Percentiles rank a stretch among this genome's conserved stretches.
Evolutionary conservation across 2,329 filamentous ascomycete species (phyloP).

Genomic region (Colletotrichum aenigma): DNA sequence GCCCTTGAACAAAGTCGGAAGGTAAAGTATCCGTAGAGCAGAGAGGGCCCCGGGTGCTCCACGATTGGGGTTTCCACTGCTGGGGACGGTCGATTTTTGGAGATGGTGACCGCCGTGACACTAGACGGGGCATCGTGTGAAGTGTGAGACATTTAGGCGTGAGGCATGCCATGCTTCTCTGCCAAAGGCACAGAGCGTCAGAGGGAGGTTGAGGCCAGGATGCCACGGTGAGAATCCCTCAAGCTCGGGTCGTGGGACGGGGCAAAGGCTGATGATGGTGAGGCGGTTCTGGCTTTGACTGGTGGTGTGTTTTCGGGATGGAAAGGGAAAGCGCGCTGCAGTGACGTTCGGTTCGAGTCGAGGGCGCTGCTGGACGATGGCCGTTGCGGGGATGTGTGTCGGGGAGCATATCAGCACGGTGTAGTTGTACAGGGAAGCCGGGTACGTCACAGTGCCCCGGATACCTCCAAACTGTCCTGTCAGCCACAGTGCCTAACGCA

Average conservation of each 20-base stretch:
- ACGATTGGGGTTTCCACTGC: background rate
- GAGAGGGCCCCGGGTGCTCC: background rate
- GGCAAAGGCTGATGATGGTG: background rate
- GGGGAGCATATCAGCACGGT: background rate
- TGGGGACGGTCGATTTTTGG: background rate
- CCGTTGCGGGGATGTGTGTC: background rate
- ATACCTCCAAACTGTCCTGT: background rate
- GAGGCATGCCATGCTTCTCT: background rate
- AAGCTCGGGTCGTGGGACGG: background rate
- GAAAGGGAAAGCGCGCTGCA: background rate
- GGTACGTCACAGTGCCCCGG: background rate
- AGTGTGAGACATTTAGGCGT: background rate
- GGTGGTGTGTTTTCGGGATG: slow-evolving; percentile 2
- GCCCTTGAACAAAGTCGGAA: background rate
- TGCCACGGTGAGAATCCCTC: background rate
- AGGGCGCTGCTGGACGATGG: background rate
- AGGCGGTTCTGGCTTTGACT: background rate
- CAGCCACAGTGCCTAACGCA: background rate
- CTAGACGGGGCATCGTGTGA: background rate
- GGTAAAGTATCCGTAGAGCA: background rate
- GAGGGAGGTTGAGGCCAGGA: background rate
- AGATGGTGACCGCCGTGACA: background rate
- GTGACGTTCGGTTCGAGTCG: background rate
- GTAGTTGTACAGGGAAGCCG: rapidly evolving
- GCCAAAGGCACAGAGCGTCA: background rate